Base-by-base conservation (phyloP, 1,284 basidiomycete species). In the Tilletia horrida region DNA sequence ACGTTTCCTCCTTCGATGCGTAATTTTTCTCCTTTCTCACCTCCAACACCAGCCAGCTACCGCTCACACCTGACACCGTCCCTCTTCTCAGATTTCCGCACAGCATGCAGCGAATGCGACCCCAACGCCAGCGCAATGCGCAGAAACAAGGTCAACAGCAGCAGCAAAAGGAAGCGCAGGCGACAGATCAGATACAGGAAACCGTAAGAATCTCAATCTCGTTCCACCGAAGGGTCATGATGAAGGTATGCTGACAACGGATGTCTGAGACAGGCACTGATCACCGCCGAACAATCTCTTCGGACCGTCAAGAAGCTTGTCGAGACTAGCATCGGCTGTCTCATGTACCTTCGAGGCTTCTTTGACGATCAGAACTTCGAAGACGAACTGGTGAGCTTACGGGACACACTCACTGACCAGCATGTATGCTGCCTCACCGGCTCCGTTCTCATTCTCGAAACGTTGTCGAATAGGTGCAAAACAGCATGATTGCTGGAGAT, bases 301-400 rank as follows among this genome's bases (percentile, higher is more conserved):
- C 27, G 27, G 44, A 47, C 63, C 6, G 63, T 64, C 6, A 45
- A 47, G 23, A 50, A 23, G 63, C 63, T 64, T n/a, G 29, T 64
- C 25, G 63, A 64, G 63, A 64, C 63, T 13, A 47, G 43, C 43
- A 52, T 64, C 43, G 42, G 43, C 63, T 64, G 63, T 29, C 45
- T 64, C 18, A 64, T 47, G 43, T 64, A 48, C 44, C 35, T 64
- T n/a, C 44, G 63, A 25, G 63, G 43, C 11, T 55, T 61, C 35
- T 66, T 66, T 27, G 18, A 27, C 18, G 65, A 66, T 18, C 31
- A 44, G 25, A 66, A 66, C 35, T 61, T 59, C 35, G 57, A 42
- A 18, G 63, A 64, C n/a, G 44, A 44, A 2, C 25, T 52, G 13
- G 63, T 64, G 44, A 29, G 55, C 35, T 4, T 40, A 4, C 35